These are phyloP conservation scores for Kwoniella shandongensis DNA, from an alignment of 768 basidiomycete genomes.

Conservation along the genomic window DNA sequence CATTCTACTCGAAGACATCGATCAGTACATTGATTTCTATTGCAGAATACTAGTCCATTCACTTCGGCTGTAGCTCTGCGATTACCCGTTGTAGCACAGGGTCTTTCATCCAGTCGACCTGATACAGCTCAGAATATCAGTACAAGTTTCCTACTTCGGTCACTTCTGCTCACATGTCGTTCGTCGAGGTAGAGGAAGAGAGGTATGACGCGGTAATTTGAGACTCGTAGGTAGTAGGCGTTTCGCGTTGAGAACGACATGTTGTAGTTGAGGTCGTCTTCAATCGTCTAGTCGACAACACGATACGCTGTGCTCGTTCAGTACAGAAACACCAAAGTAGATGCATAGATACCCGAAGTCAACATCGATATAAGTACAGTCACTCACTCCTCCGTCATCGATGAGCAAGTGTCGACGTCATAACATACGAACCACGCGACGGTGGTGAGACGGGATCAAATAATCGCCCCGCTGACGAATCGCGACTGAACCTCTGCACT, in stretches of 20 bases:
- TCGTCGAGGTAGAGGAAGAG: conserved; percentile 87
- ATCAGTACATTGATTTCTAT: conserved; percentile 30
- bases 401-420: conserved; percentile 9
- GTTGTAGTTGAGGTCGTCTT: background rate
- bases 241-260: conserved; percentile 75
- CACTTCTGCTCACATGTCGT: conserved; percentile 61
- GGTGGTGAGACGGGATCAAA: conserved; percentile 6
- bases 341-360: too few species aligned
- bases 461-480: conserved; percentile 22
- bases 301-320: too few species aligned
- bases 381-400: too few species aligned
- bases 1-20: conserved; percentile 53
- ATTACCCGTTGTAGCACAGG: conserved; percentile 74
- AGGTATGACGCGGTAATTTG: conserved; percentile 70
- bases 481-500: conserved; percentile 4
- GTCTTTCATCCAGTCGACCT: conserved; percentile 82
- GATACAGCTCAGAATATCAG: too few species aligned
- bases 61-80: conserved; percentile 73
- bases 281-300: too few species aligned
- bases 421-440: background rate
- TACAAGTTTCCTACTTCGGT: too few species aligned
- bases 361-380: too few species aligned
- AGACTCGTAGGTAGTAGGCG: conserved; percentile 77
- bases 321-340: too few species aligned
- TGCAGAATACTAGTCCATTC: conserved; percentile 57